phyloP scores from a whole-genome alignment of 257 asterid genomes.

The Lycium ferocissimum region DNA sequence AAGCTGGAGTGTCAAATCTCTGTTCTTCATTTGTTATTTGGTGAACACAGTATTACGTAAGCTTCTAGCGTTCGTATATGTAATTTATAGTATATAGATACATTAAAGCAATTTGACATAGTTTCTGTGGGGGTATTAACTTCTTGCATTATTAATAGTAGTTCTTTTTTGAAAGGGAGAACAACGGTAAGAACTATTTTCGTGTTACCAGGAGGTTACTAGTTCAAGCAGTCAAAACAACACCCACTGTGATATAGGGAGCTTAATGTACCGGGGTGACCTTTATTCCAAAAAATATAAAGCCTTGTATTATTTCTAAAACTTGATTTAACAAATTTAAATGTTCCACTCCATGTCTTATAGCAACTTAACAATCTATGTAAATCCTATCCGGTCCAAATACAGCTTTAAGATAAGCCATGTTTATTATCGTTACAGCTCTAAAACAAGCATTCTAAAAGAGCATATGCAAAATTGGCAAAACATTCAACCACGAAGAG shows the following conservation, averaged over 20 bases:
- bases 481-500: slow-evolving; percentile 11
- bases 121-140: not conserved
- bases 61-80: not conserved
- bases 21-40: not conserved
- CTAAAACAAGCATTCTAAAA: not conserved
- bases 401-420: not conserved
- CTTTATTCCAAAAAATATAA: not conserved
- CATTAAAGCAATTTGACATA: slow-evolving; percentile 11
- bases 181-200: not conserved
- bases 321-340: not conserved
- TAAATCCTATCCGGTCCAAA: not conserved
- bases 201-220: not conserved
- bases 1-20: not conserved
- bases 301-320: not conserved
- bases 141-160: slow-evolving; percentile 21
- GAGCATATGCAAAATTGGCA: slow-evolving; percentile 5
- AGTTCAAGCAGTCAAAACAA: not conserved
- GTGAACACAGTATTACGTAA: not conserved
- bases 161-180: not conserved
- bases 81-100: not conserved
- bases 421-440: not conserved
- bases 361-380: not conserved
- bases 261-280: not conserved
- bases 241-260: not conserved
- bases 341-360: not conserved